Evolutionary conservation across 768 basidiomycete species (phyloP).

Genomic region (Boletales sp.): DNA sequence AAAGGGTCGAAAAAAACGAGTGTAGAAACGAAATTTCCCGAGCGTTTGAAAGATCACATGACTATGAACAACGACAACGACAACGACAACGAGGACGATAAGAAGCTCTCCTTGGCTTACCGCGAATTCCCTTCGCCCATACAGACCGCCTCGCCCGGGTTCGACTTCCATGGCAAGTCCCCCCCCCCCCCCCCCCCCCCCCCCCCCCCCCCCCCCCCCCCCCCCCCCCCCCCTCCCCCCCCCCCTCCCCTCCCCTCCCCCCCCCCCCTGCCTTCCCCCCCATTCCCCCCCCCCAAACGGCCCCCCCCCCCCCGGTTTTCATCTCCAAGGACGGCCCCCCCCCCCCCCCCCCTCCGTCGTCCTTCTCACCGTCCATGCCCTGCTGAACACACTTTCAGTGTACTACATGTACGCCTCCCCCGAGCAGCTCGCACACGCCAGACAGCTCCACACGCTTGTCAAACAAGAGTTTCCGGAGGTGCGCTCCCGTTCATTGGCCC

Average conservation of each 20-base stretch:
- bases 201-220: no score
- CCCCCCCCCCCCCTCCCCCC: no score
- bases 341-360: not conserved
- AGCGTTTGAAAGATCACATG: not conserved
- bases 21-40: not conserved
- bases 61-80: not conserved
- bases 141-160: slow-evolving; percentile 50
- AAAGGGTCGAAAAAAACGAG: not conserved
- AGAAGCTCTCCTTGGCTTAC: slow-evolving; percentile 48
- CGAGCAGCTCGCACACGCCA: slow-evolving; percentile 45
- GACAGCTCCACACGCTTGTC: slow-evolving; percentile 55
- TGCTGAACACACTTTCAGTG: slow-evolving; percentile 33
- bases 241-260: no score
- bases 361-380: not conserved
- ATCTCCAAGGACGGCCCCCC: no score
- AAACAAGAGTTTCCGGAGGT: slow-evolving; percentile 69
- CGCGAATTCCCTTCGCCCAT: slow-evolving; percentile 55
- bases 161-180: slow-evolving; percentile 68
- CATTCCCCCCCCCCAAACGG: no score
- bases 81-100: slow-evolving; percentile 12
- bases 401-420: slow-evolving; percentile 54
- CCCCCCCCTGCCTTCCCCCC: no score
- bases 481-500: not conserved
- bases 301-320: no score
- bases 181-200: no score